Evolutionary conservation across 2,329 filamentous ascomycete species (phyloP).

Genomic region (Pseudogymnoascus sp.): DNA sequence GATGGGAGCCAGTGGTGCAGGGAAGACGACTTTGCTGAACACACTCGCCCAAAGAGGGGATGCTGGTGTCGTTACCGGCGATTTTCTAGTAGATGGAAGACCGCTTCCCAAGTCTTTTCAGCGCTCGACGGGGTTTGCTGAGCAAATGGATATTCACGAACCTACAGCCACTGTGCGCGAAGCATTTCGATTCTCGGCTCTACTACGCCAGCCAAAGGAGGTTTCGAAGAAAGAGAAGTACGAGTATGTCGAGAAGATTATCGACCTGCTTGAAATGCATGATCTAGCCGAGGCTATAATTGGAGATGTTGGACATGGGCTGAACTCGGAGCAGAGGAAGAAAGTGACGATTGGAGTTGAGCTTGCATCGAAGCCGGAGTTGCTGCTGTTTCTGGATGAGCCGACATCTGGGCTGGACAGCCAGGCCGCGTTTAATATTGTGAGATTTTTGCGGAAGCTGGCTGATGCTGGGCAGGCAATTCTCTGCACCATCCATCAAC

Average conservation of each 20-base stretch:
- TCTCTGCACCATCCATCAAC: conserved; percentile 93
- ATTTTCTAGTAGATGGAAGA: conserved; percentile 55
- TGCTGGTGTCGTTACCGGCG: conserved; percentile 56
- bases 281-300: conserved; percentile 83
- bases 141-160: conserved; percentile 59
- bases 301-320: conserved; percentile 76
- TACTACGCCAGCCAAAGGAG: conserved; percentile 49
- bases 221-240: conserved; percentile 55
- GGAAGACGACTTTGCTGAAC: conserved; percentile 61
- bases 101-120: conserved; percentile 54
- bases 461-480: conserved; percentile 82
- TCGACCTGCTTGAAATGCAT: conserved; percentile 61
- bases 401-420: conserved; percentile 85
- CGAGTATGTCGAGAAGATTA: conserved; percentile 60
- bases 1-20: conserved; percentile 57
- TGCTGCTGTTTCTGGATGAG: conserved; percentile 86
- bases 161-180: conserved; percentile 56
- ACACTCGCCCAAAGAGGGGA: conserved; percentile 57
- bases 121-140: conserved; percentile 56
- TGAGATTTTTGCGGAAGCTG: conserved; percentile 77
- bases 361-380: conserved; percentile 77
- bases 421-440: conserved; percentile 84
- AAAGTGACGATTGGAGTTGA: conserved; percentile 88
- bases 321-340: conserved; percentile 61
- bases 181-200: conserved; percentile 55